Evolutionary conservation across 2,329 filamentous ascomycete genomes (phyloP).

Genomic region (Fusarium tricinctum): DNA sequence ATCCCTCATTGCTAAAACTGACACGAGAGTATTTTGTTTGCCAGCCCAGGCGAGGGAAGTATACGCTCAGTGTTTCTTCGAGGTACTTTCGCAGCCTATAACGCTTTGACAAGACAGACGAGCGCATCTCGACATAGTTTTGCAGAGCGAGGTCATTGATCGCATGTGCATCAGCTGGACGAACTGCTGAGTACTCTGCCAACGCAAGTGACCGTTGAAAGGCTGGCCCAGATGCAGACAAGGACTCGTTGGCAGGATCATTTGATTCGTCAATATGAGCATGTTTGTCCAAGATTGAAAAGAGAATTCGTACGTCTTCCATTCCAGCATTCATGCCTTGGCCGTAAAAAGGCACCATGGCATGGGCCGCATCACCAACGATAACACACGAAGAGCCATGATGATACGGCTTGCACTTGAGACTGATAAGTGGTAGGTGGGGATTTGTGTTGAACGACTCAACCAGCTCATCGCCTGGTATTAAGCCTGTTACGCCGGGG

Average conservation of each 20-base stretch:
- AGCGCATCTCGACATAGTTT: constrained; percentile 95
- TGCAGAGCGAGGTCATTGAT: constrained; percentile 93
- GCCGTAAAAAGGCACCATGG: constrained; percentile 98
- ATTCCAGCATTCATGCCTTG: constrained; percentile 98
- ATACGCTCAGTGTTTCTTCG: constrained; percentile 85
- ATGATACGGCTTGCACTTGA: constrained; percentile 94
- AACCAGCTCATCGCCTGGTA: constrained; percentile 75
- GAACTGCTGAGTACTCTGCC: constrained; percentile 78
- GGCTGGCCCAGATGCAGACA: constrained; percentile 60
- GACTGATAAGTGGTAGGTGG: constrained; percentile 91
- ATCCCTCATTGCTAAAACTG: constrained; percentile 93
- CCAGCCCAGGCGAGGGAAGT: constrained; percentile 84
- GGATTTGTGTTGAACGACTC: constrained; percentile 85
- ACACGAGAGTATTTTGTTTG: constrained; percentile 92
- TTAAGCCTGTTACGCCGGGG: constrained; percentile 83
- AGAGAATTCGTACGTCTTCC: constrained; percentile 92
- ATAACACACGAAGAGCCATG: constrained; percentile 83
- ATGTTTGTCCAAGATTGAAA: constrained; percentile 82
- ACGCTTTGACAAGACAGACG: constrained; percentile 80
- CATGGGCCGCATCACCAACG: constrained; percentile 93
- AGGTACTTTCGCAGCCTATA: constrained; percentile 88
- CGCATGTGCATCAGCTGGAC: constrained; percentile 83
- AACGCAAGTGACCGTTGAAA: constrained; percentile 76
- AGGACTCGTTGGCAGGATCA: constrained; percentile 53
- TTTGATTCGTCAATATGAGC: constrained; percentile 62